Conservation (phyloP, 345 rosid species). For the Lepidium sativum region DNA sequence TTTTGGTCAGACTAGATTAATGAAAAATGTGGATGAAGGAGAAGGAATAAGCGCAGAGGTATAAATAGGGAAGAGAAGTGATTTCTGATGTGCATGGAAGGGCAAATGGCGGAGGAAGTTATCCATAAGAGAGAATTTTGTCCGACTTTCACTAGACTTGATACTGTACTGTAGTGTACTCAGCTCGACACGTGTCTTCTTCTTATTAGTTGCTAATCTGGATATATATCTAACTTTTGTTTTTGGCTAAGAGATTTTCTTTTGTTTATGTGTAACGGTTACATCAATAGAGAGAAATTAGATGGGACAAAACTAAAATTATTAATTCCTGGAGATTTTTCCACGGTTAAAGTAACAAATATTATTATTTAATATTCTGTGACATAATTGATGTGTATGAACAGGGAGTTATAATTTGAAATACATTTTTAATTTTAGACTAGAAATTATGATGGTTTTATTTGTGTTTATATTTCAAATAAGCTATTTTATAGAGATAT, state of each 20-base stretch:
- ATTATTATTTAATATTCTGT: too few relatives aligned
- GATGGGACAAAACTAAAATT: neutral
- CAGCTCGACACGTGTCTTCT: neutral
- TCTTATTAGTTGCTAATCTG: neutral
- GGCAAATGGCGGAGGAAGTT: slow-evolving; percentile 21
- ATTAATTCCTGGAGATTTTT: neutral
- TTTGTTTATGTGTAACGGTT: neutral
- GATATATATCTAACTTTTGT: neutral
- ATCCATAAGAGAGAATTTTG: neutral
- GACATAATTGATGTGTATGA: too few relatives aligned
- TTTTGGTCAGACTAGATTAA: neutral
- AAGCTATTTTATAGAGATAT: too few relatives aligned
- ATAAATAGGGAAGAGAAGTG: neutral
- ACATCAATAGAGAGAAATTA: neutral
- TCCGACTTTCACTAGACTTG: neutral
- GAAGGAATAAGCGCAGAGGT: neutral
- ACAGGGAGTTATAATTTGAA: too few relatives aligned
- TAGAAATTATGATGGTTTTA: too few relatives aligned
- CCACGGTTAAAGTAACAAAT: too few relatives aligned
- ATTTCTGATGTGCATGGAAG: slow-evolving; percentile 13
- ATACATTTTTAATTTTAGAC: too few relatives aligned
- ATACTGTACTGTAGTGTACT: neutral
- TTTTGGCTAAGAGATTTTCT: neutral
- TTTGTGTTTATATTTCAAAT: too few relatives aligned
- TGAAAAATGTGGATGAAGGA: neutral